Base-by-base conservation (phyloP, 2,329 filamentous ascomycete species). In the Cercospora sp. region DNA sequence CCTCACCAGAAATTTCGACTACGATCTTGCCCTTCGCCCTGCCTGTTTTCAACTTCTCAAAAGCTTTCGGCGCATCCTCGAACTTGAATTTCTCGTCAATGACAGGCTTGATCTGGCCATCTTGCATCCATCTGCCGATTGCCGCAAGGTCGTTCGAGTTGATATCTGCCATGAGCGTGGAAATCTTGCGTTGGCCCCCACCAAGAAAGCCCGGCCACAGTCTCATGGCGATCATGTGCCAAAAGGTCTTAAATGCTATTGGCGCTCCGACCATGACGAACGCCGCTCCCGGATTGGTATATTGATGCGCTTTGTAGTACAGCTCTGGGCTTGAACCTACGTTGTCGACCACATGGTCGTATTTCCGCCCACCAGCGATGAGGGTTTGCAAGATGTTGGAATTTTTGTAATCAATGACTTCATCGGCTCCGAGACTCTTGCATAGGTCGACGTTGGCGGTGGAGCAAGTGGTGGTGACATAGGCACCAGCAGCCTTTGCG, bases 401-500 rank as follows among this genome's bases (percentile, higher is more conserved):
- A 0, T 78, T 77, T 26, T 82, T 85, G 76, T 90, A 90, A 72
- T 90, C 86, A 57, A 90, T 81, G 36, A 89, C 83, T 69, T 87
- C 85, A 72, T 90, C 87, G 10, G 89, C 89, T 0, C 89, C 89
- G 0, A 91, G 77, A 3, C 79, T 79, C 65, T 82, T 82, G 73
- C 86, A 88, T 1, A 90, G 77, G 45, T 86, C 83, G 0, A 83
- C 79, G 75, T 90, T 91, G 4, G 76, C 75, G 0, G 79, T 81
- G 2, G 88, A 90, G 73, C 89, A 91, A 3, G 83, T 85, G 1
- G 82, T 81, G 0, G 85, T 87, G 20, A 91, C 88, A 71, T 86
- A 80, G 71, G 85, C 88, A 0, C 87, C 88, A 1, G 87, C 74
- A 0, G 80, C 79, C 75, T 90, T 90, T 7, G 88, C 88, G 57